phyloP scores from a whole-genome alignment of 345 rosid species.

The Combretum micranthum region DNA sequence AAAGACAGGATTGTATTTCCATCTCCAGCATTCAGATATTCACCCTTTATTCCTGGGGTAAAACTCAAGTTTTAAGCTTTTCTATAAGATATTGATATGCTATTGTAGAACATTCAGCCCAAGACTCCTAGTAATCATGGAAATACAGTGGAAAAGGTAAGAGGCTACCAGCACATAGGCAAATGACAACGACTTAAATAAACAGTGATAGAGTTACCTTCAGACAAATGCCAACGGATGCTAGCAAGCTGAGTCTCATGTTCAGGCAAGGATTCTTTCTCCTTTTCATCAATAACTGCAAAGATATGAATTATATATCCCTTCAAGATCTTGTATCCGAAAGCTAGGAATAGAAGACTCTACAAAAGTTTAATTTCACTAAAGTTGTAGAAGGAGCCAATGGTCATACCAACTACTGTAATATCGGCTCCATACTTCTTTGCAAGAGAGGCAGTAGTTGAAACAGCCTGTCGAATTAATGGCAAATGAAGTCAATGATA shows the following conservation, averaged over 20 bases:
- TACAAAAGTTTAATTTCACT: background rate
- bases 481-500: background rate
- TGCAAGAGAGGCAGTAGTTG: conserved; percentile 80
- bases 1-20: too few relatives aligned
- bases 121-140: too few relatives aligned
- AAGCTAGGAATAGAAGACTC: background rate
- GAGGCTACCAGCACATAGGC: background rate
- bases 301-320: conserved; percentile 17
- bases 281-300: conserved; percentile 77
- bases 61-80: too few relatives aligned
- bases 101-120: too few relatives aligned
- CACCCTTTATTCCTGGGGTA: too few relatives aligned
- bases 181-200: background rate
- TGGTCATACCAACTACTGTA: conserved; percentile 71
- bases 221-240: conserved; percentile 84
- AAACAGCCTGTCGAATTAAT: conserved; percentile 59
- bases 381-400: conserved; percentile 1
- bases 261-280: conserved; percentile 68
- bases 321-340: conserved; percentile 16
- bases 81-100: too few relatives aligned
- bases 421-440: conserved; percentile 90
- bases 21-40: too few relatives aligned
- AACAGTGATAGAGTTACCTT: conserved; percentile 33
- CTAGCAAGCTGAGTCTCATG: conserved; percentile 77
- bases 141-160: background rate